Base-by-base conservation (phyloP, 495 filamentous ascomycete species). In the Hapsidospora chrysogenum region DNA sequence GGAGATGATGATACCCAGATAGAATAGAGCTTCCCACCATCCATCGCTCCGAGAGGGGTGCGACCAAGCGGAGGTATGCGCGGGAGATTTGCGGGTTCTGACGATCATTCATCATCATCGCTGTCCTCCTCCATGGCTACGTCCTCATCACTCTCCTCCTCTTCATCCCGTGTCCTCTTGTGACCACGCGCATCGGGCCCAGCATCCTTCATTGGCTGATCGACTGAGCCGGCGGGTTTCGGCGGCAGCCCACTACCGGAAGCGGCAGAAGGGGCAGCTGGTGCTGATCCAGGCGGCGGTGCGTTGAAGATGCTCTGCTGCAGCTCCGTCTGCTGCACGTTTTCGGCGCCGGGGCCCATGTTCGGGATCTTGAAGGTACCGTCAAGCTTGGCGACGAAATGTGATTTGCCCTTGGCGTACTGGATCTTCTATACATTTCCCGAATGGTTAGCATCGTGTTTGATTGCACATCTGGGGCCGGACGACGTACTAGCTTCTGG, bases 371-470 rank as follows among this genome's bases (percentile, higher is more conserved):
- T 70, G 53, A 84, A 92, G 17, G 83, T 92, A 29, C 89, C 92
- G 44, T 92, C 85, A 26, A 96, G 68, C 52, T 87, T 92, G 9
- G 81, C 74, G 44, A 96, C 74, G 17, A 76, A 71, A 57, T 92
- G 63, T 3, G 86, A 94, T 42, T 84, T 81, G 30, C 73, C 71
- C 45, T 86, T 92, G 15, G 79, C 85, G 51, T 95, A 97, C 25
- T 72, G 60, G 41, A 97, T 86, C 65, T 74, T 79, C 85, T 94
- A 49, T 16, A 18, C 27, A 26, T 11, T 6, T 26, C 23, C 6
- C 23, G 23, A 6, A 6, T 6, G 11, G 6, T 11, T 6, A 26
- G 11, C 23, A 6, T 26, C 6, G 6, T 11, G 11, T 26, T 26
- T 26, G 6, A 26, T 6, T 26, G 6, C 4, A 10, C 2, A 27